phyloP scores from a whole-genome alignment of 805 yeast species.

The Kodamaea lidongshanica region DNA sequence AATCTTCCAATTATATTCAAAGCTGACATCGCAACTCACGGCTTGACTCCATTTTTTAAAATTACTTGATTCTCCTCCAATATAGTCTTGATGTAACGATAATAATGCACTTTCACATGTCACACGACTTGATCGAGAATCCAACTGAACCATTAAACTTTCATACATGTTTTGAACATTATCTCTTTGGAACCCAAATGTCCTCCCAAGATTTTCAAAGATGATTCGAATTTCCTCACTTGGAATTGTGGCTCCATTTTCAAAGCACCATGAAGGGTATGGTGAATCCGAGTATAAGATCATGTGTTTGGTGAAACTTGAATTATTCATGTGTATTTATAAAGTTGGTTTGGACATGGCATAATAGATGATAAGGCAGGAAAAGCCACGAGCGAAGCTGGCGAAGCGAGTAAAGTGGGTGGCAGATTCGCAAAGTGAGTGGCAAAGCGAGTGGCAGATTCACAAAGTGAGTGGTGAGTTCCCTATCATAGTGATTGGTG shows the following conservation, averaged over 20 bases:
- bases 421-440: too few relatives aligned
- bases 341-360: too few relatives aligned
- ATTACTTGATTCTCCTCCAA: constrained; percentile 85
- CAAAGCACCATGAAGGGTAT: constrained; percentile 13
- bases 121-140: constrained; percentile 81
- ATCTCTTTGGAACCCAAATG: constrained; percentile 82
- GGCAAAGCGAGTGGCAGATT: too few relatives aligned
- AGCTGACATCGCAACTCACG: not conserved
- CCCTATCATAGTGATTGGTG: too few relatives aligned
- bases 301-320: too few relatives aligned
- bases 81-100: constrained; percentile 81
- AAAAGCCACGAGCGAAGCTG: too few relatives aligned
- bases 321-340: too few relatives aligned
- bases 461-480: too few relatives aligned
- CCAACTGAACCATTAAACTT: constrained; percentile 71
- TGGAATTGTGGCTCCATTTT: constrained; percentile 11
- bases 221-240: constrained; percentile 52
- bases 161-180: constrained; percentile 76
- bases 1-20: constrained; percentile 54
- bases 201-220: constrained; percentile 49
- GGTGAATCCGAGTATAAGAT: not conserved
- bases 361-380: too few relatives aligned
- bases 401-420: too few relatives aligned
- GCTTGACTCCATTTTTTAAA: constrained; percentile 77
- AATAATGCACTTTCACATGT: constrained; percentile 63